Evolutionary conservation across 2,329 filamentous ascomycete genomes (phyloP), one percentile per base, ranked within the genome.

Genomic region (Aquanectria penicillioides): DNA sequence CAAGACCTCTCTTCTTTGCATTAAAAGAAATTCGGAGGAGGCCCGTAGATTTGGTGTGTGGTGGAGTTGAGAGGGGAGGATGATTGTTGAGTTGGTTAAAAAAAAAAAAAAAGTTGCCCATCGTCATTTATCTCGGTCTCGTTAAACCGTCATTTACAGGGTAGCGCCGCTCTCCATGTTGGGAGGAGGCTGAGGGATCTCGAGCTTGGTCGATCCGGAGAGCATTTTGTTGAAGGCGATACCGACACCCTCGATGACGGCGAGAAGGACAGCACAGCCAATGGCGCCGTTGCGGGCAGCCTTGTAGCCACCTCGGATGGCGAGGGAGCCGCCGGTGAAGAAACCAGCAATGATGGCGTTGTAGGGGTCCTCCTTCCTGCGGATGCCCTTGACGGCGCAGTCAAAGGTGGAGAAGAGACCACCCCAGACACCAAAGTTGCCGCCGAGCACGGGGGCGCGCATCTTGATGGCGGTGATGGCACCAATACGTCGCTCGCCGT

Each of bases 351-450:
- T 96, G 76, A 99, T 98, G 72, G 94, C 93, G 80, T 98, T 98
- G 82, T 93, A 98, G 12, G 95, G 93, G 76, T 98, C 95, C 78
- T 99, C 95, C 89, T 97, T 98, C 84, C 95, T 92, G 66, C 93
- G 84, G 55, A 94, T 82, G 57, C 94, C 94, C 84, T 98, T 99
- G 62, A 97, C 91, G 18, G 94, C 91, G 82, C 95, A 99, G 81
- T 99, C 95, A 73, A 94, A 98, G 62, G 93, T 96, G 70, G 89
- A 93, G 84, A 98, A 98, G 57, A 98, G 82, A 67, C 95, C 95
- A 74, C 95, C 94, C 94, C 95, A 98, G 56, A 97, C 93, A 71
- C 94, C 94, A 71, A 98, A 99, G 83, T 99, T 99, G 72, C 95
- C 95, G 73, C 95, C 95, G 43, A 98, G 86, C 28, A 98, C 94